Percentiles rank a stretch among this genome's conserved stretches.
Evolutionary conservation across 2,329 filamentous ascomycete species (phyloP).

Genomic region (Plenodomus biglobosus): DNA sequence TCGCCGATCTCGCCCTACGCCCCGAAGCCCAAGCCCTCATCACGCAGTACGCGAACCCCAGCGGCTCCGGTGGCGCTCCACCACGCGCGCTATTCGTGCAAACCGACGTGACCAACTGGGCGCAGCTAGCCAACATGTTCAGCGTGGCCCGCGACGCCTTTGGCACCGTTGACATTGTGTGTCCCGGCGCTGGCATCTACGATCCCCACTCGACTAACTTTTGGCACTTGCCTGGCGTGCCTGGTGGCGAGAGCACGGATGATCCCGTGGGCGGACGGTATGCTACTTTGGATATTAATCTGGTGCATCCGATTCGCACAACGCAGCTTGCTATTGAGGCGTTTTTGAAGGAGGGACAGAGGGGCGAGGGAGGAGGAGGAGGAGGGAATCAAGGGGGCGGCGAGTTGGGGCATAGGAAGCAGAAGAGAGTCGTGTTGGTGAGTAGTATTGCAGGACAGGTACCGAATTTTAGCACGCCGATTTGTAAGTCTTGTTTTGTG

Average conservation of each 20-base stretch:
- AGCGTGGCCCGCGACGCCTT: constrained; percentile 31
- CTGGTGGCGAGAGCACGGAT: constrained; percentile 37
- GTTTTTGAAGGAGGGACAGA: constrained; percentile 43
- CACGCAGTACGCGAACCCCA: constrained; percentile 30
- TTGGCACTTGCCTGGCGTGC: constrained; percentile 50
- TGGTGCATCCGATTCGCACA: constrained; percentile 52
- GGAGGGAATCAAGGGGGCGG: too few species aligned
- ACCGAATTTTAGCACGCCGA: constrained; percentile 27
- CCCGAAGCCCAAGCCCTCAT: constrained; percentile 51
- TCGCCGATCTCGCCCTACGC: constrained; percentile 52
- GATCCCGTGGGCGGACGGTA: constrained; percentile 27
- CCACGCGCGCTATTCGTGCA: constrained; percentile 48
- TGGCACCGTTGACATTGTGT: constrained; percentile 49
- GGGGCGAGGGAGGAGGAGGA: constrained; percentile 46
- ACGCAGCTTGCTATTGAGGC: constrained; percentile 52
- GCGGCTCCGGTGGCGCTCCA: too few species aligned
- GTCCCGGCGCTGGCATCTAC: constrained; percentile 54
- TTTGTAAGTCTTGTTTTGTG: not conserved
- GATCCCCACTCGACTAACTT: constrained; percentile 53
- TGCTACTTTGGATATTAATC: constrained; percentile 49
- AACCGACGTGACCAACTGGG: constrained; percentile 48
- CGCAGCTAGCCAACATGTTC: constrained; percentile 40
- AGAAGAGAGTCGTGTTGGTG: constrained; percentile 51
- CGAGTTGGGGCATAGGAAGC: too few species aligned
- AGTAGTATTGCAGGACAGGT: constrained; percentile 49